Percentiles rank a stretch among this genome's conserved stretches.
Conservation (phyloP, 73 alveolate genomes). For the Paramecium bursaria region DNA sequence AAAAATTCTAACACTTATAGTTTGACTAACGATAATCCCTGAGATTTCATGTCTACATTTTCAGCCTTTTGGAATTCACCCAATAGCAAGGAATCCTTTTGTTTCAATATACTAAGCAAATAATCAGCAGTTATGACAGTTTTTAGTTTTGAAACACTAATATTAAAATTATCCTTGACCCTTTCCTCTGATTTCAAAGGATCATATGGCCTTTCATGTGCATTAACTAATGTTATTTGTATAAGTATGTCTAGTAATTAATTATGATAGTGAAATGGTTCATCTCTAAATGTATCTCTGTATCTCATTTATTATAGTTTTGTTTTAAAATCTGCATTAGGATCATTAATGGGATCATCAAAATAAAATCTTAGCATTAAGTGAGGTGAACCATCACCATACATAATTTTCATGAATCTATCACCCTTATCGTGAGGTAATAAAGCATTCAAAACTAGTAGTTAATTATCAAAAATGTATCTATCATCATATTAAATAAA, state of each 20-base stretch:
- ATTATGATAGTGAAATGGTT: conserved; percentile 62
- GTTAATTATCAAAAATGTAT: conserved; percentile 63
- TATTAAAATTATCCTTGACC: conserved; percentile 22
- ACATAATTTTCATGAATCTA: conserved; percentile 28
- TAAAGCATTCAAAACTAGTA: conserved; percentile 42
- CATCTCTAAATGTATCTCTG: conserved; percentile 71
- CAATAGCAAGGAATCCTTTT: neutral
- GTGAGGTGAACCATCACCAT: conserved; percentile 57
- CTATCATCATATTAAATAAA: conserved; percentile 20
- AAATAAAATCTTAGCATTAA: conserved; percentile 22
- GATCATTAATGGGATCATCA: conserved; percentile 56
- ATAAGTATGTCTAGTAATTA: conserved; percentile 42
- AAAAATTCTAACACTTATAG: conserved; percentile 45
- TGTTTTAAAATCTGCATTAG: conserved; percentile 1
- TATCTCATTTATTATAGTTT: conserved; percentile 57
- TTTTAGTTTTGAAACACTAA: conserved; percentile 36
- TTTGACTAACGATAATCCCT: conserved; percentile 53
- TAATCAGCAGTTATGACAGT: conserved; percentile 13
- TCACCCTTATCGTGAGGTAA: conserved; percentile 52
- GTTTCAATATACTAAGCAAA: neutral
- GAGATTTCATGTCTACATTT: conserved; percentile 16
- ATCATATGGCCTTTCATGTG: conserved; percentile 23
- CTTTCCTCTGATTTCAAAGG: conserved; percentile 24
- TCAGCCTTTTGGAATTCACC: neutral
- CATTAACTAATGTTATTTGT: conserved; percentile 57